These are phyloP conservation scores for Calonectria henricotiae DNA, from an alignment of 2,329 filamentous ascomycete species.

Conservation along the genomic window DNA sequence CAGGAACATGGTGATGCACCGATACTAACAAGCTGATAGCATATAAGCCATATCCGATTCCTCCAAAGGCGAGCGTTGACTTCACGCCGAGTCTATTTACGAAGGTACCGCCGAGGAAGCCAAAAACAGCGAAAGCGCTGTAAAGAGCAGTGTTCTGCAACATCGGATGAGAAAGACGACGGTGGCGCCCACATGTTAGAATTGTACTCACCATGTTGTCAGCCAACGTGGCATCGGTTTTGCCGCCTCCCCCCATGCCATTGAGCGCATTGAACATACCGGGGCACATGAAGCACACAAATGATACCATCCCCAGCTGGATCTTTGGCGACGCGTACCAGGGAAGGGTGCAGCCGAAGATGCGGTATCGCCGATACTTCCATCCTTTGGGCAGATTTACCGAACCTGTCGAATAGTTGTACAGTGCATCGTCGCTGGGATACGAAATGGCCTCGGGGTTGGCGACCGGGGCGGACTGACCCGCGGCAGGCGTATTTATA, in stretches of 20 bases:
- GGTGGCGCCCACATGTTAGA: not conserved
- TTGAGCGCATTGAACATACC: conserved; percentile 81
- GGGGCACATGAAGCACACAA: conserved; percentile 75
- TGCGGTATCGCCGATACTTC: conserved; percentile 45
- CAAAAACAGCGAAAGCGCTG: conserved; percentile 77
- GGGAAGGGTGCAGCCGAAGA: conserved; percentile 45
- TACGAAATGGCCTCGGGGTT: conserved; percentile 43
- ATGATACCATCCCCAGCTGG: conserved; percentile 78
- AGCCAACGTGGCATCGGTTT: conserved; percentile 65
- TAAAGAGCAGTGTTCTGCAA: conserved; percentile 76
- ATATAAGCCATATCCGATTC: conserved; percentile 70
- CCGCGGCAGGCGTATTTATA: conserved; percentile 44
- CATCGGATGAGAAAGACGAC: not conserved
- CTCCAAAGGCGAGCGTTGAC: conserved; percentile 57
- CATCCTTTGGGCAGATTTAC: conserved; percentile 44
- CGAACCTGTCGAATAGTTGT: conserved; percentile 39
- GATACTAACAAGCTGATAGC: conserved; percentile 80
- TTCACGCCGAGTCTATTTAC: conserved; percentile 65
- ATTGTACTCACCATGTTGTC: conserved; percentile 53
- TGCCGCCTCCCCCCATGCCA: conserved; percentile 75
- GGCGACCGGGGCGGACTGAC: conserved; percentile 41
- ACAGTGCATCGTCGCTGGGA: conserved; percentile 7
- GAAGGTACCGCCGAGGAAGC: conserved; percentile 81
- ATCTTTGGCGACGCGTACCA: conserved; percentile 83
- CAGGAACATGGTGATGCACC: conserved; percentile 71